Evolutionary conservation across 805 yeast species (phyloP), one percentile per base, ranked within the genome.

Genomic region (Ogataea allantospora): DNA sequence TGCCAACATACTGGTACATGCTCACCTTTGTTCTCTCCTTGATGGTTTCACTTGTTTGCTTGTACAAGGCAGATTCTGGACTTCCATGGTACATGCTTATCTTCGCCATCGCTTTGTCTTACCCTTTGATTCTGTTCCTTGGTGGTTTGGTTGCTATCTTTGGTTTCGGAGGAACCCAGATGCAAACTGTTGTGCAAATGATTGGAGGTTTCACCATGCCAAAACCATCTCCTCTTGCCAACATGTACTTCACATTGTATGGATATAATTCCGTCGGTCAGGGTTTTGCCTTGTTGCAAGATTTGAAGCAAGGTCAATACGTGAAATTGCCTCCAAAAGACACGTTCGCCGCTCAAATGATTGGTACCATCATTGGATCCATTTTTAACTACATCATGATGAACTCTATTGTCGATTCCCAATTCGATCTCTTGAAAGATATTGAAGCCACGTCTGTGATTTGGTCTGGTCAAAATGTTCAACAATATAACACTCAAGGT

Each of bases 241-340:
- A 69, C 48, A 69, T 70, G 54, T 60, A 62, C 43, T 54, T 65
- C 44, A 67, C 67, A 41, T 60, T 68, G 10, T 59, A 56, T 35
- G 72, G 71, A 36, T 63, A 59, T 52, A 62, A 62, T 54, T 73
- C 8, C 55, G 68, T 14, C 27, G 55, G 56, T 10, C 75, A 70
- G 53, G 75, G 71, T 15, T 67, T 65, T 50, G 53, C 62, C 29
- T 44, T 63, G 11, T 67, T 68, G 23, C 70, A 62, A 49, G 67
- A 66, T 42, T 65, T 62, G 48, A 67, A 68, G 40, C 54, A 60
- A 57, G 71, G 62, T 4, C 73, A 69, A 44, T 69, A 69, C 51
- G 48, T 65, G 29, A 67, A 68, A 38, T 50, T 70, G 10, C 73
- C 75, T 1, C 75, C 75, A 6, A 59, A 63, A 19, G 40, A 50